Evolutionary conservation across 2,329 filamentous ascomycete species (phyloP), one percentile per base, ranked within the genome.

Genomic region (Colletotrichum sp.): DNA sequence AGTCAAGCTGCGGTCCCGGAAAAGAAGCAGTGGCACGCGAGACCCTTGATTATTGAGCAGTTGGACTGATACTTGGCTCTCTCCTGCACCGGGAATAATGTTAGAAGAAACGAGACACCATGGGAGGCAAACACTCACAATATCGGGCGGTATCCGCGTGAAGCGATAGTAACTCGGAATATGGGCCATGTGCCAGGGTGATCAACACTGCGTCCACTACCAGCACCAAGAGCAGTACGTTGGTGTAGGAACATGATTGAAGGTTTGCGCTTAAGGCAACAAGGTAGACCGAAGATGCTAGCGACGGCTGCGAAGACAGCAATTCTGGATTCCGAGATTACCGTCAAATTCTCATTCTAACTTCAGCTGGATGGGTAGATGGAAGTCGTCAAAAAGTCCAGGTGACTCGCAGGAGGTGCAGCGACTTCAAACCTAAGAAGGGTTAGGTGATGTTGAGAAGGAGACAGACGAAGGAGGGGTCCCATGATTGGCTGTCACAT

Each of bases 401-500:
- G 55, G 55, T 75, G 73, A 75, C 56, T 30, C 13, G 30, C 36
- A 39, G 69, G 43, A 30, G 30, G 15, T 67, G 58, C 32, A 27
- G 18, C 58, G 34, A 27, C 18, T 43, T n/a, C 34, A 71, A 43
- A 30, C 10, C 52, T 12, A 30, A 60, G 55, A 22, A 60, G 43
- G 66, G 71, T 74, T 74, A 60, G 71, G 66, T 62, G 68, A 75
- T 55, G 61, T 62, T 66, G 39, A 34, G 43, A 22, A 55, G 13
- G 32, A 39, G 22, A 62, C 15, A 62, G 56, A 73, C 22, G 27
- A 28, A 58, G 27, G 13, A 48, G 32, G 52, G 39, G 39, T 22
- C 34, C 22, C 34, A n/a, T 61, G 74, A 69, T 74, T 76, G 70
- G 64, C 70, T 74, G 64, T 76, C 74, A 76, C 74, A 76, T 76